Evolutionary conservation across 1,139 yeast genomes (phyloP), one percentile per base, ranked within the genome.

Genomic region (Taphrina pruni): DNA sequence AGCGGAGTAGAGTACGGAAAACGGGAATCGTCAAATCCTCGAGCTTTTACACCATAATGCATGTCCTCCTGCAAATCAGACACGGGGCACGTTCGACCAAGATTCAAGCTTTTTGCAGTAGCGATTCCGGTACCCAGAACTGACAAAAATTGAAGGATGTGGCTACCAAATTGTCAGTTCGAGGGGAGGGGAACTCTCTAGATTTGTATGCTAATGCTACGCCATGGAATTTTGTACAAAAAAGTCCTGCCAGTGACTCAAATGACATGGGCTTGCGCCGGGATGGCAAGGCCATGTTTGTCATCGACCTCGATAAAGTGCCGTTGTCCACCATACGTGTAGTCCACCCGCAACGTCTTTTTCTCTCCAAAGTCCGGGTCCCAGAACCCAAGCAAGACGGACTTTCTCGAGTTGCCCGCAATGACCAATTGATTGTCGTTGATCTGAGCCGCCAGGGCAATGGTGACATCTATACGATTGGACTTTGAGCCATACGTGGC

Each of bases 341-440:
- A 69, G 38, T 61, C 66, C 32, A 69, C 64, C 35, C 56, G 35
- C 54, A 69, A 38, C 4, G 58, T 48, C 64, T 69, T 69, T 57
- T 69, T 58, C 41, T 65, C 65, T 41, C 70, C 71, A 52, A 52
- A 69, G 54, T 52, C 71, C 14, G 71, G 71, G 54, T 69, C 69
- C 71, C 71, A 69, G 52, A 69, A 61, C 41, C 66, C 69, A 12
- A 57, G 43, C 39, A 60, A 7, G 36, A 35, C 46, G 39, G 69
- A 46, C 35, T 69, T 69, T 6, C 66, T 43, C 12, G 43, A 38
- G 14, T 54, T 60, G 17, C 57, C 50, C 17, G 68, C 65, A 20
- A 69, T 17, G 1, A 56, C 57, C 56, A 69, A 55, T 45, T 69
- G 70, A 43, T 61, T 64, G 11, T 69, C 69, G 43, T 64, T 64